Conservation (phyloP, 108 stramenopile species). For the Chaetoceros muelleri region DNA sequence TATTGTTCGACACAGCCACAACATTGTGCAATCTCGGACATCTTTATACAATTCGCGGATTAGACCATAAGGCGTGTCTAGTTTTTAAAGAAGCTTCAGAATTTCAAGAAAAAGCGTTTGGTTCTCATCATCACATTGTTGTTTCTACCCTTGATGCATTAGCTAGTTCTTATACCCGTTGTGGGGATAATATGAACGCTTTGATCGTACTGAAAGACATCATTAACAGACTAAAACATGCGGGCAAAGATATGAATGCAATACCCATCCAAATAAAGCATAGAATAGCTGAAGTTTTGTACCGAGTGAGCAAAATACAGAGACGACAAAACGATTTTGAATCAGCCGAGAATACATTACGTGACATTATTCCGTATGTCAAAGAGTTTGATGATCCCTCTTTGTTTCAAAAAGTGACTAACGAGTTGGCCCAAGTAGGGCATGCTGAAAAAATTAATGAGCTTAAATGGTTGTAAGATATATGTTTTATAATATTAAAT, state of each 20-base stretch:
- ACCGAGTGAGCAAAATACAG: slow-evolving; percentile 28
- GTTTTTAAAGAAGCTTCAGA: slow-evolving; percentile 29
- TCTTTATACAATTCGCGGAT: slow-evolving; percentile 27
- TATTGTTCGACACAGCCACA: slow-evolving; percentile 38
- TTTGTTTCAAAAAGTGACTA: too few species aligned
- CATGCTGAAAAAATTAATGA: too few species aligned
- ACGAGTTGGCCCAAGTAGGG: too few species aligned
- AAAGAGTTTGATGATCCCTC: too few species aligned
- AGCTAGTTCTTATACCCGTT: slow-evolving; percentile 18
- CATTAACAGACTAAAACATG: slow-evolving; percentile 7
- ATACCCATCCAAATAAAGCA: background rate
- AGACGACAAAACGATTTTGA: slow-evolving; percentile 17
- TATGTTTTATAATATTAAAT: too few species aligned
- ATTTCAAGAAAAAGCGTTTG: slow-evolving; percentile 35
- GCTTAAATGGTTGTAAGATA: too few species aligned
- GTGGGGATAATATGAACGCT: slow-evolving; percentile 14
- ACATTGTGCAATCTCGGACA: slow-evolving; percentile 50
- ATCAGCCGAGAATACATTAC: too few species aligned
- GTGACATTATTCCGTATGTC: too few species aligned
- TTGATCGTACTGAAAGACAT: slow-evolving; percentile 23
- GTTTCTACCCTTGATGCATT: slow-evolving; percentile 35
- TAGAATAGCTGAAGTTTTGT: slow-evolving; percentile 12
- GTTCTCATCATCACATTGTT: slow-evolving; percentile 20
- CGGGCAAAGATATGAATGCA: slow-evolving; percentile 16
- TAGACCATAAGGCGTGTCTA: slow-evolving; percentile 26